A percentile compares a stretch with the other conserved stretches of the same genome.
Conservation (phyloP, 106 monocot genomes). For the Dioscorea dumetorum region DNA sequence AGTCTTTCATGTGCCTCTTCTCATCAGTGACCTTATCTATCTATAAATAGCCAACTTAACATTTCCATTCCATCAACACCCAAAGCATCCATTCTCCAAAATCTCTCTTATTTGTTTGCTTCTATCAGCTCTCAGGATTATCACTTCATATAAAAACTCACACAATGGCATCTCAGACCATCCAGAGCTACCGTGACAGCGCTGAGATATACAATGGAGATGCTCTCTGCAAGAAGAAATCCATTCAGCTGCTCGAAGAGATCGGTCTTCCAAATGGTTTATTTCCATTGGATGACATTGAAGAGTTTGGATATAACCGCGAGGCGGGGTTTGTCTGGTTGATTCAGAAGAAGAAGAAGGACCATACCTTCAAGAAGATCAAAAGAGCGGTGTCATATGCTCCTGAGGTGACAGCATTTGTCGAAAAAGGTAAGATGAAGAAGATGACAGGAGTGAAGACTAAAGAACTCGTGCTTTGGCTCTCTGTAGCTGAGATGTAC, state of each 20-base stretch:
- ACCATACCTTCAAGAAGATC: neutral
- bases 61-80: no score
- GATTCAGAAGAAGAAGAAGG: neutral
- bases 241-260: neutral
- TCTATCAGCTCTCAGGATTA: no score
- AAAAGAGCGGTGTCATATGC: neutral
- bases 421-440: neutral
- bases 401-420: neutral
- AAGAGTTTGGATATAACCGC: slow-evolving; percentile 3
- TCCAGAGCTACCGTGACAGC: neutral
- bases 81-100: no score
- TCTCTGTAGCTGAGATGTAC: neutral
- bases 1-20: no score
- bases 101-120: no score
- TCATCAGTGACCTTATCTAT: no score
- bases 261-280: neutral
- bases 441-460: neutral
- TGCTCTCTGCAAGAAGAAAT: neutral
- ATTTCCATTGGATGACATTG: neutral
- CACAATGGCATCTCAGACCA: neutral
- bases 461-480: neutral
- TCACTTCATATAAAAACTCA: no score
- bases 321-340: neutral
- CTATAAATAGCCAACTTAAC: no score
- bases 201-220: neutral